phyloP scores from a whole-genome alignment of 306 rosid genomes.

The Echinosophora koreensis region DNA sequence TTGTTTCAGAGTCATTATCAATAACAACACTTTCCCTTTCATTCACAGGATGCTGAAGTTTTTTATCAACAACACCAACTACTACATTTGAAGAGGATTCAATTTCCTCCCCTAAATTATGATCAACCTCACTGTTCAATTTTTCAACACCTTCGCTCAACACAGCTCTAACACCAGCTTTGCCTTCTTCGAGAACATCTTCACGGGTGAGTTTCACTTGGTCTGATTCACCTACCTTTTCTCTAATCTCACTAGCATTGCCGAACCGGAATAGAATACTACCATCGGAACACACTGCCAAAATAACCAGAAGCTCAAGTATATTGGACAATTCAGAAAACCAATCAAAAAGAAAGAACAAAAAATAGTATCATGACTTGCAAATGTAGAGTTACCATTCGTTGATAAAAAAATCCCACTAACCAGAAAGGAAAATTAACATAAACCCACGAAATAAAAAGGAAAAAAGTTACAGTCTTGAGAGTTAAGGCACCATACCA shows the following conservation, averaged over 20 bases:
- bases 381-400: background rate
- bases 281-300: slow-evolving; percentile 70
- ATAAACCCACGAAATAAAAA: slow-evolving; percentile 12
- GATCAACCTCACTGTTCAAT: slow-evolving; percentile 38
- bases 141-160: slow-evolving; percentile 46
- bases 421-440: slow-evolving; percentile 35
- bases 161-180: slow-evolving; percentile 35
- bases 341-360: background rate
- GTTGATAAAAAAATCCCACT: background rate
- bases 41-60: slow-evolving; percentile 15
- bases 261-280: slow-evolving; percentile 67
- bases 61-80: slow-evolving; percentile 48
- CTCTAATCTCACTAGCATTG: slow-evolving; percentile 49
- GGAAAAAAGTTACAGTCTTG: slow-evolving; percentile 25
- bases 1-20: slow-evolving; percentile 30
- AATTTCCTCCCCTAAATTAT: slow-evolving; percentile 40
- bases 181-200: slow-evolving; percentile 40
- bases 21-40: slow-evolving; percentile 40
- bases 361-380: background rate
- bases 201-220: slow-evolving; percentile 38
- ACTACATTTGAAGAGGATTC: slow-evolving; percentile 42
- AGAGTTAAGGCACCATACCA: slow-evolving; percentile 50
- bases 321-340: background rate
- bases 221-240: slow-evolving; percentile 40
- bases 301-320: slow-evolving; percentile 41